phyloP scores from a whole-genome alignment of 768 basidiomycete genomes.

The Collybiopsis confluens region DNA sequence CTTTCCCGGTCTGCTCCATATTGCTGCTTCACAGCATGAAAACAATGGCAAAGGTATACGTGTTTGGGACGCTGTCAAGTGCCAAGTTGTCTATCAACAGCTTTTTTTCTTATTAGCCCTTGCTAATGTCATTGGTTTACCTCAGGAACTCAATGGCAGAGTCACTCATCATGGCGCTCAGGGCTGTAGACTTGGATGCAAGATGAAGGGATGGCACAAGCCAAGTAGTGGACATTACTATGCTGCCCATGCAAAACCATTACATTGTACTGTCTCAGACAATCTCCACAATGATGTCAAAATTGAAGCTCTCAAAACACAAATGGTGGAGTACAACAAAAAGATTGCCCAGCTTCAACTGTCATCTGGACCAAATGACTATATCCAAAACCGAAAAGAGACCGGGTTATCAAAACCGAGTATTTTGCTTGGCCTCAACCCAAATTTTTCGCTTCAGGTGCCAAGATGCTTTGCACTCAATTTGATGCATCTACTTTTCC shows the following conservation, averaged over 20 bases:
- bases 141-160: conserved; percentile 21
- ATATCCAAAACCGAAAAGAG: conserved; percentile 18
- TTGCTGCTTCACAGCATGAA: conserved; percentile 14
- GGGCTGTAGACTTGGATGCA: conserved; percentile 27
- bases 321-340: conserved; percentile 8
- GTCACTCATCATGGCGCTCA: conserved; percentile 24
- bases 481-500: conserved; percentile 34
- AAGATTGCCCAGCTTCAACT: conserved; percentile 15
- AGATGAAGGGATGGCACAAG: conserved; percentile 21
- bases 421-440: conserved; percentile 29
- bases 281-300: neutral
- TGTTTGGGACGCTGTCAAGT: conserved; percentile 20
- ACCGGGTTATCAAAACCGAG: conserved; percentile 33
- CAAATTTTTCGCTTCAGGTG: conserved; percentile 17
- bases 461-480: conserved; percentile 34
- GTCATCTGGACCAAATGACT: conserved; percentile 22
- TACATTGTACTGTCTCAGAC: neutral
- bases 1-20: conserved; percentile 28
- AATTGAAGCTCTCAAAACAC: neutral
- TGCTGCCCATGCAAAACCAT: conserved; percentile 2
- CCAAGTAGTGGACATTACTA: conserved; percentile 9
- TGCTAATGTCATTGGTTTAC: conserved; percentile 14
- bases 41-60: conserved; percentile 11
- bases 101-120: conserved; percentile 11
- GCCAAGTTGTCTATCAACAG: neutral